phyloP scores from a whole-genome alignment of 306 rosid species.

The Begonia peltatifolia region DNA sequence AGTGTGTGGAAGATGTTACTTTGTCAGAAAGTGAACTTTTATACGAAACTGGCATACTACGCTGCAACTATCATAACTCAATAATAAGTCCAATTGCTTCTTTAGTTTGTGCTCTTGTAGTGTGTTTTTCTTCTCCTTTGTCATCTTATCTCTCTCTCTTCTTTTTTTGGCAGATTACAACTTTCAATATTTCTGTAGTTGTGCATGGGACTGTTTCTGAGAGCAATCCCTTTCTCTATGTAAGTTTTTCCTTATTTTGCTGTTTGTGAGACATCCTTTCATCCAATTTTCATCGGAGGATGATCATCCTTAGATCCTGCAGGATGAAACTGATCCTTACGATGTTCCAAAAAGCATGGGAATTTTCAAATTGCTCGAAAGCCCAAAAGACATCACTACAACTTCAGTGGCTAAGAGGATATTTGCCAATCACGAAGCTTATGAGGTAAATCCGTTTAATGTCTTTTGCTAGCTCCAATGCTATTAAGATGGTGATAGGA shows the following conservation, averaged over 20 bases:
- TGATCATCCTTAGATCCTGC: conserved; percentile 12
- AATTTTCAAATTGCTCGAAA: conserved; percentile 65
- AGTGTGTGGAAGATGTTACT: conserved; percentile 1
- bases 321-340: conserved; percentile 66
- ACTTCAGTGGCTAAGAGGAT: conserved; percentile 76
- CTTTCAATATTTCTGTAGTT: conserved; percentile 76
- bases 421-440: conserved; percentile 91
- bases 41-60: too few relatives aligned
- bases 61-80: too few relatives aligned
- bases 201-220: conserved; percentile 85
- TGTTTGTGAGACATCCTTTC: conserved; percentile 3
- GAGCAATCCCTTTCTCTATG: conserved; percentile 26
- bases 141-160: not conserved
- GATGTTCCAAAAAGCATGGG: conserved; percentile 72
- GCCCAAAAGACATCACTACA: conserved; percentile 77
- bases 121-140: too few relatives aligned
- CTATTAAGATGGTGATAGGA: not conserved
- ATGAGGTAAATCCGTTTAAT: conserved; percentile 26
- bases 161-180: conserved; percentile 59
- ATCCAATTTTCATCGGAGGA: conserved; percentile 7
- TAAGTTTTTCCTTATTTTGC: conserved; percentile 23
- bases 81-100: too few relatives aligned
- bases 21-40: too few relatives aligned
- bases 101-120: too few relatives aligned
- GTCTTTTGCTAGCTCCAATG: not conserved